These are phyloP conservation scores for Russula dissimulans DNA, from an alignment of 768 basidiomycete genomes.

Conservation along the genomic window DNA sequence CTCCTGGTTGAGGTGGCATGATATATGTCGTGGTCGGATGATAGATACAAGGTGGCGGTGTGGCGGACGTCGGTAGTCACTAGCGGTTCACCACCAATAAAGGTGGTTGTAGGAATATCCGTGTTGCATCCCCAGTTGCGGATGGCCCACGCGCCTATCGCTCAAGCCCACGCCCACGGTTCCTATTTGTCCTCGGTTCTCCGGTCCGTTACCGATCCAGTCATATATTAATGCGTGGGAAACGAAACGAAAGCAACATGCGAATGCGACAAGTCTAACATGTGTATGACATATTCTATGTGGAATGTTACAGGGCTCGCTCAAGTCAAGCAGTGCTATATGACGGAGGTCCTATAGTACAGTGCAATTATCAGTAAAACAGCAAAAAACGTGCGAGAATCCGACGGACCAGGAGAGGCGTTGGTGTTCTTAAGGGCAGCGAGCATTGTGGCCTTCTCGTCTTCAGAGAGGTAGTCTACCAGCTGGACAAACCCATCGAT, in stretches of 20 bases:
- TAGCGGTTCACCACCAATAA: neutral
- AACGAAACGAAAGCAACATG: too few species aligned
- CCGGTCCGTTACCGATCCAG: neutral
- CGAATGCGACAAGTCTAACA: too few species aligned
- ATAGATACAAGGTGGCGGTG: neutral
- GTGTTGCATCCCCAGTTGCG: too few species aligned
- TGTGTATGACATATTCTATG: conserved; percentile 2
- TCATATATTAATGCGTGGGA: too few species aligned
- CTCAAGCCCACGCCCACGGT: neutral
- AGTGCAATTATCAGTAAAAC: conserved; percentile 8
- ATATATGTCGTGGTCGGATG: neutral
- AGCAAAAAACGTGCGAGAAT: neutral
- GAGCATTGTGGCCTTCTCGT: conserved; percentile 58
- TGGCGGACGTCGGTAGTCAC: neutral
- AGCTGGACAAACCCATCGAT: conserved; percentile 65
- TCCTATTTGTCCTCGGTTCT: neutral
- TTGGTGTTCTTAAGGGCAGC: conserved; percentile 48
- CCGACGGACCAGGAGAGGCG: conserved; percentile 48
- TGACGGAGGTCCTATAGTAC: conserved; percentile 32
- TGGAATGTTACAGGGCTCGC: conserved; percentile 4
- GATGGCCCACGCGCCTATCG: too few species aligned
- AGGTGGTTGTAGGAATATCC: too few species aligned
- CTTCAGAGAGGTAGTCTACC: conserved; percentile 61
- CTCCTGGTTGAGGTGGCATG: conserved; percentile 64
- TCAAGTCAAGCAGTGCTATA: conserved; percentile 22